These are phyloP conservation scores for Rhodotorula babjevae DNA, from an alignment of 768 basidiomycete species.

Conservation along the genomic window DNA sequence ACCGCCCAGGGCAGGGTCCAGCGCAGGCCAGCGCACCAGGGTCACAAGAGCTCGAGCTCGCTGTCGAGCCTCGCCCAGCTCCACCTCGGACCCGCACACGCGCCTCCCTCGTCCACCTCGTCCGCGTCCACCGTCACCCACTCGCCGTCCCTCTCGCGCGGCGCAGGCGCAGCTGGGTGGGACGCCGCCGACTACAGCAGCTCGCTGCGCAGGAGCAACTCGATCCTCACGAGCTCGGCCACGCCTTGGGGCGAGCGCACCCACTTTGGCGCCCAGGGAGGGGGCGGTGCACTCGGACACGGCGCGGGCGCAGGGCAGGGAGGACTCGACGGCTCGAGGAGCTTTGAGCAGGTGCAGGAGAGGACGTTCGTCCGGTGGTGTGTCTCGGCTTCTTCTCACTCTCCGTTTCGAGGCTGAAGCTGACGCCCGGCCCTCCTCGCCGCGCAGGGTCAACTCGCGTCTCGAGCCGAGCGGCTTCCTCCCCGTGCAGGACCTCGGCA, in stretches of 20 bases:
- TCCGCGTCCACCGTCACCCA: not conserved
- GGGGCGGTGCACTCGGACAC: not conserved
- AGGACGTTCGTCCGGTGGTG: constrained; percentile 91
- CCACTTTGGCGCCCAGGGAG: not conserved
- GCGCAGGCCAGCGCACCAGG: not conserved
- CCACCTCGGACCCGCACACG: not conserved
- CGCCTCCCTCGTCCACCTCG: not conserved
- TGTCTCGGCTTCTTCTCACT: not conserved
- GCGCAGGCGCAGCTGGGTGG: not conserved
- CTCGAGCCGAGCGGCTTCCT: constrained; percentile 78
- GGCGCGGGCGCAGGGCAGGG: too few species aligned
- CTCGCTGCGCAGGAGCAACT: constrained; percentile 1
- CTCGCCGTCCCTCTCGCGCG: constrained; percentile 1
- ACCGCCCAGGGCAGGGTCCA: not conserved
- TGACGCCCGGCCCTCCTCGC: too few species aligned
- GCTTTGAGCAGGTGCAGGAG: constrained; percentile 57
- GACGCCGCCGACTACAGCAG: not conserved
- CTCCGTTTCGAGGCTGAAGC: too few species aligned
- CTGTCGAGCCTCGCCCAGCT: constrained; percentile 27
- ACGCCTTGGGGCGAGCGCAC: constrained; percentile 10
- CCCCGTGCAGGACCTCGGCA: constrained; percentile 80
- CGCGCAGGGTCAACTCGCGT: constrained; percentile 78
- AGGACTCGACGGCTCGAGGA: not conserved
- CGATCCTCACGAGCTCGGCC: constrained; percentile 2
- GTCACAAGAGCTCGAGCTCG: constrained; percentile 4